Percentiles rank a stretch among this genome's conserved stretches.
Conservation (phyloP, 495 filamentous ascomycete genomes). For the Ascodesmis nigricans region DNA sequence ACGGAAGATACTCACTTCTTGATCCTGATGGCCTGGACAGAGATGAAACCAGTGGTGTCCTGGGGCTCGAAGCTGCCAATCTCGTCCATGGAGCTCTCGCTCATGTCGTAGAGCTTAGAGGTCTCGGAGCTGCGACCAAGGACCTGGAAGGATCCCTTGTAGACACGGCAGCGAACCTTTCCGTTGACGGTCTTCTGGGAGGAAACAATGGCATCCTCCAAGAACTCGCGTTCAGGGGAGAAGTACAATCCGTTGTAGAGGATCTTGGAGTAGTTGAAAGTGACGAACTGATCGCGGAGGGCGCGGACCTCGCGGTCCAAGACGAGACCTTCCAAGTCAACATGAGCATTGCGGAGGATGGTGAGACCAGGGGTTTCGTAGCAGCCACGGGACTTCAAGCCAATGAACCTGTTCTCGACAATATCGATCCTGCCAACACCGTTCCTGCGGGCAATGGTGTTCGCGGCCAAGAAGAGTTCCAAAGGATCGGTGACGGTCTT, state of each 20-base stretch:
- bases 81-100: slow-evolving; percentile 71
- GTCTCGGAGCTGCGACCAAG: slow-evolving; percentile 54
- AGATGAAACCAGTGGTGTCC: slow-evolving; percentile 52
- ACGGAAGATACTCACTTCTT: slow-evolving; percentile 45
- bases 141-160: slow-evolving; percentile 57
- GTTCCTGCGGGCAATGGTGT: slow-evolving; percentile 51
- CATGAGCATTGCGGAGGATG: slow-evolving; percentile 50
- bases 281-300: slow-evolving; percentile 67
- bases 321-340: slow-evolving; percentile 66
- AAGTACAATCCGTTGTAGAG: slow-evolving; percentile 75
- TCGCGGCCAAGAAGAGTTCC: slow-evolving; percentile 58
- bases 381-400: slow-evolving; percentile 69
- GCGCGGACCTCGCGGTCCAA: slow-evolving; percentile 67
- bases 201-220: slow-evolving; percentile 49
- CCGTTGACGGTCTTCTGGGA: slow-evolving; percentile 50
- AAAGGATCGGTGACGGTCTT: slow-evolving; percentile 52
- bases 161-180: slow-evolving; percentile 44
- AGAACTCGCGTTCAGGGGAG: slow-evolving; percentile 56
- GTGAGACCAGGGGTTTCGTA: slow-evolving; percentile 66
- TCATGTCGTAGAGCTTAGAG: slow-evolving; percentile 66
- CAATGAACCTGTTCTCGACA: slow-evolving; percentile 76
- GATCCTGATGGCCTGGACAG: slow-evolving; percentile 59
- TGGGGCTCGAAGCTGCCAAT: slow-evolving; percentile 50
- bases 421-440: slow-evolving; percentile 84
- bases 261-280: slow-evolving; percentile 47